Conservation (phyloP, 2,329 filamentous ascomycete genomes). For the Fusarium coicis region DNA sequence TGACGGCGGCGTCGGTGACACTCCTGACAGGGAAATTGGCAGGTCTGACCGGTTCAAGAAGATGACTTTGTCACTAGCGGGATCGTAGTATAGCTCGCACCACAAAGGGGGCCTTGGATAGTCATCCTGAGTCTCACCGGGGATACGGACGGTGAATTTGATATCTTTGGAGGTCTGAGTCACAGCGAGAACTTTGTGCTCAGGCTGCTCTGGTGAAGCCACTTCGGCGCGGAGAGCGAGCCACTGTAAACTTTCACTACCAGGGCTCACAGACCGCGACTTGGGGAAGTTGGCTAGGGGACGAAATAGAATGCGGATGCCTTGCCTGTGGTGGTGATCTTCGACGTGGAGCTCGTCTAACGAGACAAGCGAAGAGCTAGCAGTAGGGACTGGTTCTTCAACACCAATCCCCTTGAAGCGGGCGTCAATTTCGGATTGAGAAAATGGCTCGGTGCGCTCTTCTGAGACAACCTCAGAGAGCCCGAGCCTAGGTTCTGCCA, state of each 20-base stretch:
- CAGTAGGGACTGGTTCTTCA: constrained; percentile 54
- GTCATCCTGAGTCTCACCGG: constrained; percentile 57
- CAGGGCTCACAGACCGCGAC: constrained; percentile 66
- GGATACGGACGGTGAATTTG: constrained; percentile 68
- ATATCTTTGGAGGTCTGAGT: constrained; percentile 70
- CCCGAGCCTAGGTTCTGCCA: constrained; percentile 59
- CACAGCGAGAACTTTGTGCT: constrained; percentile 68
- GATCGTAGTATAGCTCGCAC: constrained; percentile 71
- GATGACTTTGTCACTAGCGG: constrained; percentile 67
- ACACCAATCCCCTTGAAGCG: constrained; percentile 59
- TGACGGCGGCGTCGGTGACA: constrained; percentile 54
- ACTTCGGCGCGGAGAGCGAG: constrained; percentile 66
- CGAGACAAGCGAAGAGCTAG: constrained; percentile 58
- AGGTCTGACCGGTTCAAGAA: constrained; percentile 66
- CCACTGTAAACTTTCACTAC: constrained; percentile 67
- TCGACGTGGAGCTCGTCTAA: constrained; percentile 64
- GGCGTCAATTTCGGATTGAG: constrained; percentile 64
- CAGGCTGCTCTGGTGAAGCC: constrained; percentile 61
- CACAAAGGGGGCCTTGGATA: constrained; percentile 61
- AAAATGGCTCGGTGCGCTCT: constrained; percentile 69
- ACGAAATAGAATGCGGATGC: constrained; percentile 67
- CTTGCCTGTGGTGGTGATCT: constrained; percentile 63
- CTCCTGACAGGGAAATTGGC: constrained; percentile 61
- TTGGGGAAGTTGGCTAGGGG: constrained; percentile 63
- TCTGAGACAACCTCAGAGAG: constrained; percentile 54